Conservation (phyloP, 495 filamentous ascomycete genomes). For the Tricharina praecox region DNA sequence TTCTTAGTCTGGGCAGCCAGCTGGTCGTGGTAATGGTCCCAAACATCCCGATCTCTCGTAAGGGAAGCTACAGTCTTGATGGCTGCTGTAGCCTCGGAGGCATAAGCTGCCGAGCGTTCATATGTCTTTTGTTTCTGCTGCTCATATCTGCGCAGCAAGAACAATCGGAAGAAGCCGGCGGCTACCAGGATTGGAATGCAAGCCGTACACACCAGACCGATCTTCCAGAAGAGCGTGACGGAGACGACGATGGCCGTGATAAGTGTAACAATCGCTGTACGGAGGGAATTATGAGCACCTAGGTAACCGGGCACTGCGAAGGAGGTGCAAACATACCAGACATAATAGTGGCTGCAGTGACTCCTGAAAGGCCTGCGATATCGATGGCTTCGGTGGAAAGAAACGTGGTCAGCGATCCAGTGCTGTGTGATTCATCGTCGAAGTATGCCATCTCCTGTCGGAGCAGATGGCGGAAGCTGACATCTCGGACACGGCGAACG, state of each 20-base stretch:
- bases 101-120: conserved; percentile 39
- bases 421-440: conserved; percentile 43
- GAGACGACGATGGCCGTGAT: conserved; percentile 35
- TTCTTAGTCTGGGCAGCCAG: conserved; percentile 36
- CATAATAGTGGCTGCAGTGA: conserved; percentile 37
- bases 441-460: conserved; percentile 40
- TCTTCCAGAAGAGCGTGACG: conserved; percentile 42
- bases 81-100: conserved; percentile 39
- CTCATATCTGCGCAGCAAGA: conserved; percentile 38
- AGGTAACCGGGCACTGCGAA: too few relatives aligned
- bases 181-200: conserved; percentile 35
- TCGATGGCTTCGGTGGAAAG: conserved; percentile 35
- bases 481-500: conserved; percentile 34
- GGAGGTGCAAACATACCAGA: too few relatives aligned
- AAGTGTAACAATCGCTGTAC: conserved; percentile 34
- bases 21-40: conserved; percentile 33
- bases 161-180: conserved; percentile 36
- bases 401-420: conserved; percentile 38
- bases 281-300: too few relatives aligned
- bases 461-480: conserved; percentile 29
- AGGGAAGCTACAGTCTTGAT: conserved; percentile 41
- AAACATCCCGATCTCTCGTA: conserved; percentile 38
- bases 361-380: conserved; percentile 30
- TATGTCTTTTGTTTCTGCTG: conserved; percentile 36
- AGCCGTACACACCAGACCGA: conserved; percentile 36